Evolutionary conservation across 2,329 filamentous ascomycete species (phyloP).

Genomic region (Aspergillus sp.): DNA sequence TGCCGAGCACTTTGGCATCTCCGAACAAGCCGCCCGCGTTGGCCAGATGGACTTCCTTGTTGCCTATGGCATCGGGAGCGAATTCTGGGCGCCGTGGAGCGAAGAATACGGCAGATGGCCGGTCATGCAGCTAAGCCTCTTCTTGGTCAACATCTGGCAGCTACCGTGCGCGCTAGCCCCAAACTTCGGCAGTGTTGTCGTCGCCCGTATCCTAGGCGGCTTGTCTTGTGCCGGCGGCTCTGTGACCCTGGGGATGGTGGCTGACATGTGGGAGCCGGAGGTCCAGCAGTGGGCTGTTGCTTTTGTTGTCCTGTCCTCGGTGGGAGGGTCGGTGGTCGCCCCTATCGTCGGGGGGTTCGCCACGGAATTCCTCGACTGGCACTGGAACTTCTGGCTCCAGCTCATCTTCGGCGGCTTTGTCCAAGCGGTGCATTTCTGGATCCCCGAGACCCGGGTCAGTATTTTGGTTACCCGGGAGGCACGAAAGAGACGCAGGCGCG

Average conservation of each 20-base stretch:
- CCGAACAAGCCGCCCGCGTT: conserved; percentile 55
- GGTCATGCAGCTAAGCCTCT: conserved; percentile 61
- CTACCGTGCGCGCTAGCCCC: conserved; percentile 61
- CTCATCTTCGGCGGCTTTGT: conserved; percentile 48
- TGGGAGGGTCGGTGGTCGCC: conserved; percentile 40
- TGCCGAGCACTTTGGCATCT: conserved; percentile 55
- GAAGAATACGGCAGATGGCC: conserved; percentile 72
- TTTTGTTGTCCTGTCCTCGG: conserved; percentile 51
- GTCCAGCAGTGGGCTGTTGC: conserved; percentile 52
- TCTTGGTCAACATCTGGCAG: conserved; percentile 70
- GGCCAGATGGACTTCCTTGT: conserved; percentile 71
- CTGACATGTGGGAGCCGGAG: conserved; percentile 52
- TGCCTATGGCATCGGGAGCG: conserved; percentile 72
- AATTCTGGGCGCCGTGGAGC: conserved; percentile 79
- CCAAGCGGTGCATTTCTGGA: conserved; percentile 41
- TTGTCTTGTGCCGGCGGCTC: conserved; percentile 55
- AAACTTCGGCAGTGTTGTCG: conserved; percentile 59
- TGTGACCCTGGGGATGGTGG: conserved; percentile 56
- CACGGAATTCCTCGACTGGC: conserved; percentile 40
- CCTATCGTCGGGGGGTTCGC: conserved; percentile 48
- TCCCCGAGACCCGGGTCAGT: conserved; percentile 50
- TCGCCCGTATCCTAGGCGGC: conserved; percentile 57
- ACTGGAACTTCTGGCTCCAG: conserved; percentile 57
- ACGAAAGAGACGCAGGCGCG: conserved; percentile 45
- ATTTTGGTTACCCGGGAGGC: conserved; percentile 51